Base-by-base conservation (phyloP, 2,329 filamentous ascomycete species). In the Coniella vitis region DNA sequence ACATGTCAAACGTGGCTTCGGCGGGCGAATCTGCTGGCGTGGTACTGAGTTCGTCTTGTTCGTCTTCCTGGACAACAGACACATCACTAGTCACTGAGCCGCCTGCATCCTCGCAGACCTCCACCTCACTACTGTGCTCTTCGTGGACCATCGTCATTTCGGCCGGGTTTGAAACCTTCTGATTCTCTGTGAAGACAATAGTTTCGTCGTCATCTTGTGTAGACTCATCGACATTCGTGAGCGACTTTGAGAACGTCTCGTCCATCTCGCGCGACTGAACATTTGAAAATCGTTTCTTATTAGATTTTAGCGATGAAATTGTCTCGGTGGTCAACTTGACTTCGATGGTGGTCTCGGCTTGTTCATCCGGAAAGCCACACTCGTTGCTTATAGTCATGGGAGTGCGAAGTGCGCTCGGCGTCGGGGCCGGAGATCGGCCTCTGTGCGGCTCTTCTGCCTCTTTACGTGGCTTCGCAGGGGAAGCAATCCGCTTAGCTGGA, bases 381-480 rank as follows among this genome's bases (percentile, higher is more conserved):
- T 21, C 38, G 16, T 52, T 46, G 21, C 19, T 45, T 12, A 32
- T 35, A 4, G 42, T 29, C 25, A 5, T 9, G 17, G 51, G 42
- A 17, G 43, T 39, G 36, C 47, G 40, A n/a, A 47, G 47, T 35
- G 45, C 16, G 17, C 47, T 44, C 3, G 43, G 51, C 4, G 44
- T 51, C 1, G 51, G 48, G n/a, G 44, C 44, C 38, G 51, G 51
- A 51, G 51, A 51, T 2, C 37, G 22, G 7, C 49, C 49, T n/a
- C 55, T 56, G 21, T 58, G 39, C 3, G 56, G 45, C 2, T 58
- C 58, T 38, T 63, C 60, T 1, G 59, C 13, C 66, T 61, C 8
- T 64, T 64, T 63, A 51, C 69, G 51, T 0, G 60, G 54, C 55
- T 70, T 71, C 3, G 59, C 49, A 0, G 67, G 64, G 0, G 67